phyloP scores from a whole-genome alignment of 2,329 filamentous ascomycete genomes.

The Microcyclospora pomicola region DNA sequence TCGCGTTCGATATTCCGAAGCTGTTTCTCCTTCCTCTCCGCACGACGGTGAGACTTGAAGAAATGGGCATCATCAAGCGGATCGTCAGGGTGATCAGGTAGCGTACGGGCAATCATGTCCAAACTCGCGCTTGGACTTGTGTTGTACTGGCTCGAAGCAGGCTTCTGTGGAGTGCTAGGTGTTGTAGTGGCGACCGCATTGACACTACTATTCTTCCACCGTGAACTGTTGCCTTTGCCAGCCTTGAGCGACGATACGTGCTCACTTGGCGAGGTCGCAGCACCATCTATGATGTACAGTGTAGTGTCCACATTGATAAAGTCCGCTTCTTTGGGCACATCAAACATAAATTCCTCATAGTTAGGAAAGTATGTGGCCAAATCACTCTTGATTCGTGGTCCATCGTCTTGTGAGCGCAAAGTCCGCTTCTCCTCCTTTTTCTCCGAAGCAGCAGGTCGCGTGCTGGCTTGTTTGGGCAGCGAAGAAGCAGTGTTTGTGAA shows the following conservation, averaged over 20 bases:
- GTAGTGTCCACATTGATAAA: constrained; percentile 21
- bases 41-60: constrained; percentile 44
- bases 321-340: constrained; percentile 68
- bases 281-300: constrained; percentile 20
- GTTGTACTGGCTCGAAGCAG: constrained; percentile 3
- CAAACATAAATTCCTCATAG: constrained; percentile 86
- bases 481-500: not conserved
- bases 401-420: constrained; percentile 70
- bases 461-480: constrained; percentile 10
- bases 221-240: constrained; percentile 4
- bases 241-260: not conserved
- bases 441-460: constrained; percentile 10
- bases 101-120: constrained; percentile 13
- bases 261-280: constrained; percentile 2
- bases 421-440: constrained; percentile 52
- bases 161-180: constrained; percentile 1
- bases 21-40: constrained; percentile 53
- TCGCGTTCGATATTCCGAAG: constrained; percentile 55
- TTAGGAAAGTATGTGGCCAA: constrained; percentile 82
- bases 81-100: constrained; percentile 31
- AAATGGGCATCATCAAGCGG: constrained; percentile 44
- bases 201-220: not conserved
- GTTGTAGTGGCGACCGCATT: constrained; percentile 3
- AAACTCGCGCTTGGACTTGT: constrained; percentile 11
- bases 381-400: constrained; percentile 78